Percentiles rank a stretch among this genome's conserved stretches.
Conservation (phyloP, 2,329 filamentous ascomycete genomes). For the Colletotrichum filicis region DNA sequence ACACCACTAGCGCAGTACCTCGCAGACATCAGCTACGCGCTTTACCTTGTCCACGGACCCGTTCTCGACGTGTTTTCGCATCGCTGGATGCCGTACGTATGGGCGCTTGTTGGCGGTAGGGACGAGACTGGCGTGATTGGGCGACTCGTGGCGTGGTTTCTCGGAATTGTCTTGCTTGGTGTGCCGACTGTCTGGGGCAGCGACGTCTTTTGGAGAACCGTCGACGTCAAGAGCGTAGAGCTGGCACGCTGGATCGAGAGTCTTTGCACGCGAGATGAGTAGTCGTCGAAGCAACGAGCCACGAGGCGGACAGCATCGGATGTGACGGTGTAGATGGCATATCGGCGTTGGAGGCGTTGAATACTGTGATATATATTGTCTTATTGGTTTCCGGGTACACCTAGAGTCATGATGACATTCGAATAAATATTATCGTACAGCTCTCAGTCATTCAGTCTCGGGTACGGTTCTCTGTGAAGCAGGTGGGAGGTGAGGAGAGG, state of each 20-base stretch:
- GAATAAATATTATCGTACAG: neutral
- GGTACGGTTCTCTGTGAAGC: neutral
- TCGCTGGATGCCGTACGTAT: slow-evolving; percentile 33
- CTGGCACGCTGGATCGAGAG: slow-evolving; percentile 61
- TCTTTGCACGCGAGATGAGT: slow-evolving; percentile 32
- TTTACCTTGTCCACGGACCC: slow-evolving; percentile 69
- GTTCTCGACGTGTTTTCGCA: slow-evolving; percentile 52
- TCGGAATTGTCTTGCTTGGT: slow-evolving; percentile 49
- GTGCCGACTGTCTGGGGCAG: slow-evolving; percentile 61
- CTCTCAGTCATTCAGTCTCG: neutral
- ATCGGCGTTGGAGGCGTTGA: slow-evolving; percentile 3
- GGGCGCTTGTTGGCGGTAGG: slow-evolving; percentile 43
- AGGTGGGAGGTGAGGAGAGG: neutral
- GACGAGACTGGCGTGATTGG: slow-evolving; percentile 47
- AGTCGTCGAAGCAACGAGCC: neutral
- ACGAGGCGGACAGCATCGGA: neutral
- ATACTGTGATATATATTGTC: slow-evolving; percentile 2
- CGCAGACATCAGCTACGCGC: slow-evolving; percentile 65
- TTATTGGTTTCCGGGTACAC: slow-evolving; percentile 1
- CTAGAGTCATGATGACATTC: neutral
- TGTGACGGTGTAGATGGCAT: neutral
- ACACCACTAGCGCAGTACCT: slow-evolving; percentile 63
- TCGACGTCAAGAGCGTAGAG: slow-evolving; percentile 59
- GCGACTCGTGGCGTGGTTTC: slow-evolving; percentile 46
- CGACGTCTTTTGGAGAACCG: slow-evolving; percentile 68